Percentiles rank a stretch among this genome's conserved stretches.
phyloP scores from a whole-genome alignment of 1,284 basidiomycete genomes.

The Malassezia pachydermatis region DNA sequence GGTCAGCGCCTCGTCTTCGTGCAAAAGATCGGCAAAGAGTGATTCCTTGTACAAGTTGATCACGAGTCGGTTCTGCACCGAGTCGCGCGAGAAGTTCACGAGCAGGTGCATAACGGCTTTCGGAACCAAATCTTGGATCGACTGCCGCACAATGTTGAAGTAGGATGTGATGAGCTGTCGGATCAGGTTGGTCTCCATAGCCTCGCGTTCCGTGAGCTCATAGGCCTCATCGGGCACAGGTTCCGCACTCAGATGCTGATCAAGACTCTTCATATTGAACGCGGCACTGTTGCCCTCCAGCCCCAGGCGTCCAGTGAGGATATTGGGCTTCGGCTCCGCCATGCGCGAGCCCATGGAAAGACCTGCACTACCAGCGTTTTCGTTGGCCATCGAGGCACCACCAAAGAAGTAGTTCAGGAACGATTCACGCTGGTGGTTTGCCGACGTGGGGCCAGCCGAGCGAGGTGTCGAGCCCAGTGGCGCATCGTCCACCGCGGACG shows the following conservation, averaged over 20 bases:
- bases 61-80: conserved; percentile 90
- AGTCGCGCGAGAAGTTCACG: conserved; percentile 90
- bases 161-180: conserved; percentile 87
- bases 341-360: conserved; percentile 14
- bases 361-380: conserved; percentile 21
- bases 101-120: conserved; percentile 61
- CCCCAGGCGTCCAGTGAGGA: conserved; percentile 56
- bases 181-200: conserved; percentile 92
- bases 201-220: conserved; percentile 66
- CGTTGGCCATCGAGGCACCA: conserved; percentile 32
- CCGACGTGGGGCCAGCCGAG: background rate
- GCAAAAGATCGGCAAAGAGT: conserved; percentile 76
- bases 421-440: conserved; percentile 24
- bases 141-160: conserved; percentile 89
- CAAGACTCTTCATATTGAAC: conserved; percentile 96
- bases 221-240: conserved; percentile 43
- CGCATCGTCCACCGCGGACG: conserved; percentile 16
- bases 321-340: conserved; percentile 25
- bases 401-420: conserved; percentile 48
- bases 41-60: conserved; percentile 70
- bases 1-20: conserved; percentile 90
- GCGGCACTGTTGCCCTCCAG: conserved; percentile 69
- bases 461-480: background rate
- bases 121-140: conserved; percentile 90
- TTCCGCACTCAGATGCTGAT: conserved; percentile 60